A percentile compares a stretch with the other conserved stretches of the same genome.
Evolutionary conservation across 1,284 basidiomycete genomes (phyloP).

Genomic region (Malassezia dermatis): DNA sequence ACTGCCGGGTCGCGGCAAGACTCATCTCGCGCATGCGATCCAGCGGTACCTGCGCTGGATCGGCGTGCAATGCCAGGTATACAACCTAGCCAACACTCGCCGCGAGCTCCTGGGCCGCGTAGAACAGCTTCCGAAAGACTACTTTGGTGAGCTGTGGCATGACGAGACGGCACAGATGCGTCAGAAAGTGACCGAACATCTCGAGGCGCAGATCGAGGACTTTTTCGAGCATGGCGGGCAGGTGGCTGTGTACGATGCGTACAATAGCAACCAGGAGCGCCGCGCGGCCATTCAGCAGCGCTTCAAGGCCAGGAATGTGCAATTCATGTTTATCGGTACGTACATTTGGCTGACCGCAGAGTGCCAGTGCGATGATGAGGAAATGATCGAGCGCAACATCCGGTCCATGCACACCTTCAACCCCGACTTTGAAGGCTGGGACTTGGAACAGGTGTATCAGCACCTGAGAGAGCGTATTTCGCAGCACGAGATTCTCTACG

Average conservation of each 20-base stretch:
- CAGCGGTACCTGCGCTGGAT: conserved; percentile 96
- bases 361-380: conserved; percentile 58
- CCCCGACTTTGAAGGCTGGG: conserved; percentile 75
- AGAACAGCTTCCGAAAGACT: conserved; percentile 76
- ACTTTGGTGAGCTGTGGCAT: conserved; percentile 59
- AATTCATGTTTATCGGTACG: conserved; percentile 71
- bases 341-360: conserved; percentile 21
- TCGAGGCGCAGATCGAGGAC: conserved; percentile 79
- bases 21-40: conserved; percentile 85
- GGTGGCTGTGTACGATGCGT: conserved; percentile 98
- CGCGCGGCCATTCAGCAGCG: conserved; percentile 67
- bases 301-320: conserved; percentile 65
- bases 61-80: conserved; percentile 86
- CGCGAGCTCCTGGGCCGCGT: conserved; percentile 79
- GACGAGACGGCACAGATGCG: conserved; percentile 66
- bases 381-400: conserved; percentile 83
- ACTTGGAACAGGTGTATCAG: conserved; percentile 75
- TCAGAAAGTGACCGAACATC: conserved; percentile 62
- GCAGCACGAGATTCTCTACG: conserved; percentile 76
- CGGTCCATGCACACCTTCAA: conserved; percentile 48
- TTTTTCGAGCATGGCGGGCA: conserved; percentile 70
- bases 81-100: conserved; percentile 88
- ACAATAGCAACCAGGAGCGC: conserved; percentile 67
- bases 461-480: conserved; percentile 85
- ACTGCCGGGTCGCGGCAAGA: conserved; percentile 75